Evolutionary conservation across 176 grass and related monocot species (phyloP), one percentile per base, ranked within the genome.

Genomic region (Lolium perenne): DNA sequence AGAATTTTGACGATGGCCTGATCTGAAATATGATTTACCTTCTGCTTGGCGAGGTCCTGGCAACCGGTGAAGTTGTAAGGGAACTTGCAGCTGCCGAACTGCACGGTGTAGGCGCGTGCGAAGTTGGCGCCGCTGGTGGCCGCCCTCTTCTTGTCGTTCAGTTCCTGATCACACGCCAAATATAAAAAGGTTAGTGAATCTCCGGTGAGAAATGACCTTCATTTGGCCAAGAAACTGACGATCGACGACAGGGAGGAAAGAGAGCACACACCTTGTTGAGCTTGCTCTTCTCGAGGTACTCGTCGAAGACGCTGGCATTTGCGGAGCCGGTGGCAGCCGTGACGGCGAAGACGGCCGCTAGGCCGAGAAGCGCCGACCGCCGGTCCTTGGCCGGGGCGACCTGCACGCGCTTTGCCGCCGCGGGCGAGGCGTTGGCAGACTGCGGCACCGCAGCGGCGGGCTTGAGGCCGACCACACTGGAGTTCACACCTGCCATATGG

Each of bases 201-300:
- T 49, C 18, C 6, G 8, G 0, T 18, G 22, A 22, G 38, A 23
- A 82, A 22, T 8, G 26, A 23, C 8, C 57, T 20, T 14, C 54
- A 73, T 54, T 11, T 47, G 0, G 14, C 18, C 0, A 46, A 46
- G 29, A 13, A 41, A 35, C 25, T 18, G 41, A 35, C n/a, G 8
- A 51, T 5, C 13, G 71, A 1, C 0, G 21, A 51, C 22, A 15
- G 21, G 21, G 22, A 18, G 82, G 16, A 22, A 81, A 76, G 20
- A 16, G 22, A 32, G 32, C 32, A 20, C 51, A 18, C 35, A 91
- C 96, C 93, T 99, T 94, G 87, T 99, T 99, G 66, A 87, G 90
- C 87, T 96, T 94, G 92, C 97, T 96, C 82, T 93, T 99, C 92
- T 99, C 97, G 1, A 99, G 97, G 84, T 99, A 99, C 25, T 99